phyloP scores from a whole-genome alignment of 768 basidiomycete genomes.

The Obba rivulosa region DNA sequence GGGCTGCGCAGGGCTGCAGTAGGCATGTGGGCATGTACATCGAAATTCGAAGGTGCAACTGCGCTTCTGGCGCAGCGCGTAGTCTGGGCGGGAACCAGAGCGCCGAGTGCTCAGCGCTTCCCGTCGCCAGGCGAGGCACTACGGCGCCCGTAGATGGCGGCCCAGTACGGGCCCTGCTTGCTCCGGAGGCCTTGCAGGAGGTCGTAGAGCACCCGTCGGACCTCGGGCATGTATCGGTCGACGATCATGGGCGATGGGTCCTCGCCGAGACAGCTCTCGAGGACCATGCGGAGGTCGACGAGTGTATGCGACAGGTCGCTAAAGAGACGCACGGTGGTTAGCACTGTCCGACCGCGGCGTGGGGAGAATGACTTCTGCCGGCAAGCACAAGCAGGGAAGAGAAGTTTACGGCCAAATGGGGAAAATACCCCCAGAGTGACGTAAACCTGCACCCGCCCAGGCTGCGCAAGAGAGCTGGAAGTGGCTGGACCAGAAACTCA shows the following conservation, averaged over 20 bases:
- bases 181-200: slow-evolving; percentile 36
- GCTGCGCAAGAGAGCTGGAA: background rate
- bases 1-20: too few species aligned
- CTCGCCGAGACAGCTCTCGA: slow-evolving; percentile 43
- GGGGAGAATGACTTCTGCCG: too few species aligned
- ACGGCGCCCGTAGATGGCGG: slow-evolving; percentile 11
- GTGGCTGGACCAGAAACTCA: slow-evolving; percentile 29
- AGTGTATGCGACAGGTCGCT: slow-evolving; percentile 39
- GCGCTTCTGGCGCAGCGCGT: too few species aligned
- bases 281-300: slow-evolving; percentile 30
- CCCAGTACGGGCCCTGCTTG: slow-evolving; percentile 37
- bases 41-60: too few species aligned
- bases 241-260: slow-evolving; percentile 28
- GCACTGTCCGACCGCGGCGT: too few species aligned
- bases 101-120: too few species aligned
- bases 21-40: too few species aligned
- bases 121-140: too few species aligned
- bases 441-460: background rate
- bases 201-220: slow-evolving; percentile 31
- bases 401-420: background rate
- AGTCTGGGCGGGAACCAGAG: too few species aligned
- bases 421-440: background rate
- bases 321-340: slow-evolving; percentile 4
- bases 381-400: background rate
- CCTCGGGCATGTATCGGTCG: slow-evolving; percentile 32